Evolutionary conservation across 176 grass and related monocot genomes (phyloP).

Genomic region (Cocos nucifera): DNA sequence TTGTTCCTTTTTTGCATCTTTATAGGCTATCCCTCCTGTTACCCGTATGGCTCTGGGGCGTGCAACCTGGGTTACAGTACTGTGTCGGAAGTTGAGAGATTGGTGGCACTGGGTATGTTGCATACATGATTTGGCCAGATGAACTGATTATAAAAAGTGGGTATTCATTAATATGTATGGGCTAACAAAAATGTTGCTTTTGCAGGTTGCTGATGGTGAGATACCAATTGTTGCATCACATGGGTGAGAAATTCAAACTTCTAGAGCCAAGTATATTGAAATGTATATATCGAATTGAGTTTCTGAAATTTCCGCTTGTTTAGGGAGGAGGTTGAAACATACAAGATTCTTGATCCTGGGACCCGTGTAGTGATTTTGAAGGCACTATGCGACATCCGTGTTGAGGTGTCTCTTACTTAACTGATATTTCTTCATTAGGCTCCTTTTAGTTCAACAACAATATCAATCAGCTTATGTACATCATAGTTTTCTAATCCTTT

Average conservation of each 20-base stretch:
- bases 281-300: too few relatives aligned
- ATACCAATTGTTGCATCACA: slow-evolving; percentile 77
- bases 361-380: slow-evolving; percentile 10
- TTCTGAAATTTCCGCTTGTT: slow-evolving; percentile 11
- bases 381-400: slow-evolving; percentile 12
- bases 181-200: slow-evolving; percentile 5
- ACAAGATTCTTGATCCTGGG: slow-evolving; percentile 14
- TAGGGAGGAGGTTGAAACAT: slow-evolving; percentile 30
- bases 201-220: slow-evolving; percentile 85
- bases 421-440: too few relatives aligned
- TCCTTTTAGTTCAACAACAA: too few relatives aligned
- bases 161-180: slow-evolving; percentile 15
- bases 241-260: slow-evolving; percentile 46
- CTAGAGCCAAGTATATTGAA: too few relatives aligned
- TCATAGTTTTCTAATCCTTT: too few relatives aligned
- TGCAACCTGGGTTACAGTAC: slow-evolving; percentile 70
- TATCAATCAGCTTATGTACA: too few relatives aligned
- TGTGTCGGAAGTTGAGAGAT: slow-evolving; percentile 89
- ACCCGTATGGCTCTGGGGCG: slow-evolving; percentile 63
- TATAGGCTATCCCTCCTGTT: slow-evolving; percentile 79
- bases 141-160: slow-evolving; percentile 21
- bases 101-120: slow-evolving; percentile 91
- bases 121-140: slow-evolving; percentile 1
- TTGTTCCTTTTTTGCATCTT: slow-evolving; percentile 17
- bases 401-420: slow-evolving; percentile 1